Base-by-base conservation (phyloP, 2,329 filamentous ascomycete species). In the Calonectria pseudoturangicola region DNA sequence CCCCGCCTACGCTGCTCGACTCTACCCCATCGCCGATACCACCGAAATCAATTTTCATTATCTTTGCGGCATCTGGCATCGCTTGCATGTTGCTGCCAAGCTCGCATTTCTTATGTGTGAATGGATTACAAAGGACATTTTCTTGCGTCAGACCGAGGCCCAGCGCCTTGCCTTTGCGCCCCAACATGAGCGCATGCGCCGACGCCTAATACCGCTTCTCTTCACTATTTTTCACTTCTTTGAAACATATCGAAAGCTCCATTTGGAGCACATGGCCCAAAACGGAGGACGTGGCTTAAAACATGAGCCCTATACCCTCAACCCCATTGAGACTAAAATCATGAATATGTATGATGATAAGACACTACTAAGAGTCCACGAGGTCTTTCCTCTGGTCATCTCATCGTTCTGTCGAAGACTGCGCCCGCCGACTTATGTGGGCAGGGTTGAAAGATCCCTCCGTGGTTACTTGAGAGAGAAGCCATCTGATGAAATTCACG, bases 141-240 rank as follows among this genome's bases (percentile, higher is more conserved):
- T 93, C 75, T 80, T 92, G 18, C 85, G 89, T 65, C 89, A 86
- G 21, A 90, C 90, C 0, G 89, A 90, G 72, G 82, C 86, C 4
- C 88, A 91, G 79, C 87, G 86, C 70, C 80, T 82, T 25, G 90
- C 91, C 60, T 93, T 93, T 76, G 89, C 89, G 21, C 88, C 89
- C 0, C 91, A 93, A 79, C 86, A 88, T 74, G 89, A 91, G 81
- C 87, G 91, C 16, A 93, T 93, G 91, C 89, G 91, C 60, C 89
- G 90, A 73, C 88, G 91, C 63, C 83, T 93, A 10, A 91, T 92
- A 68, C 91, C 91, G 1, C 81, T 92, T 9, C 85, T 93, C 18
- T 93, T 93, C 75, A 92, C 91, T 15, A 85, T 92, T 28, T 93
- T 93, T 75, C 91, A 93, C 80, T 93, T 93, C 79, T 93, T 93